Base-by-base conservation (phyloP, 805 yeast genomes). In the Pichia scutulata region DNA sequence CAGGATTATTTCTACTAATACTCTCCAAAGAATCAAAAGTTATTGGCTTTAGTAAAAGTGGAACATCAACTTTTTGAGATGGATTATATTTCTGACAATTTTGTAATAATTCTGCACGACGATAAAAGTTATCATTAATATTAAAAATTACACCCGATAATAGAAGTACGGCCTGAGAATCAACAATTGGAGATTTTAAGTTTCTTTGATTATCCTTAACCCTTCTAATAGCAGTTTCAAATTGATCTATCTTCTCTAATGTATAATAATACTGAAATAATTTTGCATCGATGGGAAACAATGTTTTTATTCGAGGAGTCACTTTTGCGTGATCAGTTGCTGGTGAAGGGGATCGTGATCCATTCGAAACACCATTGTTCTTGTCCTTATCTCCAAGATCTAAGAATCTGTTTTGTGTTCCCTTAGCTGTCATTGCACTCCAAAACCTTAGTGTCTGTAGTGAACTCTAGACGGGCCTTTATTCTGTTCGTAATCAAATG, bases 231-330 rank as follows among this genome's bases (percentile, higher is more conserved):
- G 21, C 7, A 4, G 23, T 25, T 8, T 47, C 40, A 43, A 76
- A 61, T 33, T 65, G 63, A 37, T 68, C 67, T 24, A 81, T 58
- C 58, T 81, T 81, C 50, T 65, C 60, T 3, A 75, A 66, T 10
- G 81, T 77, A 57, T 78, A 78, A 49, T 73, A 75, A 62, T 76
- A 84, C 60, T 84, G 86, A 4, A 83, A 63, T 22, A 80, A 70
- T 53, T 75, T 75, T 14, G 81, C 78, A 55, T 82, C 89, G 44
- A 74, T 67, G 2, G 77, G 67, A 56, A 75, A 77, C 50, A 80
- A 7, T n/a, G 52, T 44, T 19, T 41, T 47, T 18, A 30, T 40
- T 13, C 16, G 24, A 13, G 39, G 28, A 16, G 24, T 16, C 43
- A 16, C 14, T 30, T 16, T 24, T 6, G 19, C 10, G 10, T 33